Evolutionary conservation across 345 rosid genomes (phyloP), one percentile per base, ranked within the genome.

Genomic region (Linum lewisii): DNA sequence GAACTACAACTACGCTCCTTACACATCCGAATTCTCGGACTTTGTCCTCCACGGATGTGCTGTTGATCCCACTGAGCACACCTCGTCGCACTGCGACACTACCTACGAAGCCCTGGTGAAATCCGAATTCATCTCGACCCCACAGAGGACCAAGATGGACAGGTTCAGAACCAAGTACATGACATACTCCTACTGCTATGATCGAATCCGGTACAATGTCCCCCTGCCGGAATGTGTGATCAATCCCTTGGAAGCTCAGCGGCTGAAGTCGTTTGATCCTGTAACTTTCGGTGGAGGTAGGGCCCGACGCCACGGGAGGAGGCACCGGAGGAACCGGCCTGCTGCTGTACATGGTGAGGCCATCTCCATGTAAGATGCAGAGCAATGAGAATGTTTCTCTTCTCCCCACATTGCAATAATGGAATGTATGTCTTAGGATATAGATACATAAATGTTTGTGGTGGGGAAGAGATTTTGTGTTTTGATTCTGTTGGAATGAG

Each of bases 171-270:
- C 69, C 68, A 93, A 82, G 80, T 82, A 77, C 22, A 82, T 89
- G 90, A 93, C 94, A 2, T 93, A 93, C 62, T 87, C 99, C 3
- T 93, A 93, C 51, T 89, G 99, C 81, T 93, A 89, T 19, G 99
- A 93, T 58, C 82, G 73, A 29, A 63, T 60, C 11, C 83, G 99
- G 44, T 93, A 87, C 82, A 85, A 72, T 62, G 75, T 65, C 57
- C 80, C 95, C 29, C 86, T 79, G 3, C 26, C 90, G 0, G 99
- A 93, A 63, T 93, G 99, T 8, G 78, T 81, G 51, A 71, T 82
- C 3, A 79, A 69, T 55, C 81, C 83, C 4, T 61, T 63, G 5
- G 99, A 81, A 78, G 90, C 88, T 0, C 63, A 75, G 50, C 72
- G 84, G 18, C 94, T 93, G 59, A 79, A 68, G 44, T 66, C 57